Conservation (phyloP, 129 eudicot genomes). For the Chrysanthemum makinoi region DNA sequence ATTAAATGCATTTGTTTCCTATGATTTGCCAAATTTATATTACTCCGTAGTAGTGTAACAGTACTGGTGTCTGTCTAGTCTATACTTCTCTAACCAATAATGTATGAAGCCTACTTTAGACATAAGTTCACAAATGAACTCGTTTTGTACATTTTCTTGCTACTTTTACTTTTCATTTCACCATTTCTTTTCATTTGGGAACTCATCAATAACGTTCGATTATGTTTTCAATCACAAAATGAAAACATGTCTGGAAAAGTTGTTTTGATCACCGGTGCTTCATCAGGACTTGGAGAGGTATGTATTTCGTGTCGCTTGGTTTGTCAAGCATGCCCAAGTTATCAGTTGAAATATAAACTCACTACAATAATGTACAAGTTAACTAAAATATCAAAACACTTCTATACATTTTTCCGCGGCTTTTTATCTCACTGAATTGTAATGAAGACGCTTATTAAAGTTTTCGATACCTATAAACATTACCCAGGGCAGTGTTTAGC, state of each 20-base stretch:
- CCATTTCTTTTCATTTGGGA: slow-evolving; percentile 28
- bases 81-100: not conserved
- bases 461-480: too few relatives aligned
- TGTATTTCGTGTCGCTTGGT: not conserved
- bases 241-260: slow-evolving; percentile 46
- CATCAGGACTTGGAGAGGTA: slow-evolving; percentile 60
- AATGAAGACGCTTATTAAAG: too few relatives aligned
- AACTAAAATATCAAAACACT: too few relatives aligned
- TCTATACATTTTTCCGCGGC: too few relatives aligned
- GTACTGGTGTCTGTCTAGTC: not conserved
- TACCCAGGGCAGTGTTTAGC: too few relatives aligned
- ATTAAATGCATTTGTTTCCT: not conserved
- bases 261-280: slow-evolving; percentile 53
- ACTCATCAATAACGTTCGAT: slow-evolving; percentile 15
- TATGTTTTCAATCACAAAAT: slow-evolving; percentile 10
- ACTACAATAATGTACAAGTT: not conserved
- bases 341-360: not conserved
- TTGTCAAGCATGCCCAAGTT: not conserved
- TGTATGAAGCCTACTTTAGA: slow-evolving; percentile 31
- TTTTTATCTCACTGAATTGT: too few relatives aligned
- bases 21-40: slow-evolving; percentile 21
- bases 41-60: too few relatives aligned
- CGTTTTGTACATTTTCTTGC: slow-evolving; percentile 22
- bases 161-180: slow-evolving; percentile 22
- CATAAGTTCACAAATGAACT: slow-evolving; percentile 31